Evolutionary conservation across 106 monocot species (phyloP).

Genomic region (Allium sativum): DNA sequence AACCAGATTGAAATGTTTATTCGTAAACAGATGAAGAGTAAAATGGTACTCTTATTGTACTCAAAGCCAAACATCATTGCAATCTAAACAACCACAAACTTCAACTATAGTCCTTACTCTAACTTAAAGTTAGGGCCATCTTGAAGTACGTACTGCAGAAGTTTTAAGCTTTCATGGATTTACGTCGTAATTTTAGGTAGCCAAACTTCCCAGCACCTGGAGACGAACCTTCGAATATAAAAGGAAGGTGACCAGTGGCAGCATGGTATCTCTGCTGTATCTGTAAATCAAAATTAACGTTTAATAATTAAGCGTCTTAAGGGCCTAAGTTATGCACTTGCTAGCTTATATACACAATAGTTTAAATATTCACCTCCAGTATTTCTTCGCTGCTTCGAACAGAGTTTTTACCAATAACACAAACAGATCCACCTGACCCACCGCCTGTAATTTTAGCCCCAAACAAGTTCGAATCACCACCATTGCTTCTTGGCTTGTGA

Average conservation of each 20-base stretch:
- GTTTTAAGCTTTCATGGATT: too few species aligned
- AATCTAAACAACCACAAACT: too few species aligned
- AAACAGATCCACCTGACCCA: constrained; percentile 87
- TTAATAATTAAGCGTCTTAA: not conserved
- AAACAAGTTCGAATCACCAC: constrained; percentile 48
- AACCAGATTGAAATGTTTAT: too few species aligned
- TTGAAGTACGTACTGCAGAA: too few species aligned
- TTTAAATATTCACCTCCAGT: constrained; percentile 40
- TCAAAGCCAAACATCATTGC: too few species aligned
- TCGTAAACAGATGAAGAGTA: too few species aligned
- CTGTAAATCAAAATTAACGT: constrained; percentile 22
- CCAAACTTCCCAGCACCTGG: constrained; percentile 87
- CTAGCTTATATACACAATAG: too few species aligned
- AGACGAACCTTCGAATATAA: constrained; percentile 79
- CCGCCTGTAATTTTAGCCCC: constrained; percentile 99
- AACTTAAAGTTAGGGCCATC: too few species aligned
- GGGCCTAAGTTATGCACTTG: too few species aligned
- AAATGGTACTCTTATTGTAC: too few species aligned
- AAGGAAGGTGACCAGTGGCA: constrained; percentile 69
- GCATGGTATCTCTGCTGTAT: constrained; percentile 75
- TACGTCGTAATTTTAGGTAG: constrained; percentile 57
- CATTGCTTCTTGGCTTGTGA: constrained; percentile 31
- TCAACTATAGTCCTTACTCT: too few species aligned
- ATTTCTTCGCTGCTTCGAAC: constrained; percentile 70
- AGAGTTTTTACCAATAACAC: constrained; percentile 75